These are phyloP conservation scores for Cryptosporidium sp. DNA, from an alignment of 169 alveolate species.

Conservation along the genomic window DNA sequence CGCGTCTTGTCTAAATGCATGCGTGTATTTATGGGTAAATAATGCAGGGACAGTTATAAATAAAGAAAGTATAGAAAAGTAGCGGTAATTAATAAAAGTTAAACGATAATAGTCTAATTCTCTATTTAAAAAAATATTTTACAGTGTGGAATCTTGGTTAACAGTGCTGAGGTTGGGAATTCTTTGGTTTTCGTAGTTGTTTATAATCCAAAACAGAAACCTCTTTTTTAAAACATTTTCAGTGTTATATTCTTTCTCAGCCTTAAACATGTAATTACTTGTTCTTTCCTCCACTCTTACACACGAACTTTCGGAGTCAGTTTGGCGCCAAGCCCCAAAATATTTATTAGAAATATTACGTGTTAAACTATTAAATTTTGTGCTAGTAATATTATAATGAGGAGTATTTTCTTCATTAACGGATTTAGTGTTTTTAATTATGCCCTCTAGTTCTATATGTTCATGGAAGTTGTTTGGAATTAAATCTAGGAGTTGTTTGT, in stretches of 20 bases:
- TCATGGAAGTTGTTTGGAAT: neutral
- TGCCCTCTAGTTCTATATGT: neutral
- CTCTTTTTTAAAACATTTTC: conserved; percentile 23
- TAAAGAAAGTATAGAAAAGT: neutral
- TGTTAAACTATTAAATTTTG: neutral
- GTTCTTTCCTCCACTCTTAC: neutral
- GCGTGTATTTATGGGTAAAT: neutral
- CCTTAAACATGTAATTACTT: neutral
- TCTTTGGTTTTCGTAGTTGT: conserved; percentile 24
- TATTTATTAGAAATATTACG: neutral
- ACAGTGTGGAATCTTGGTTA: neutral
- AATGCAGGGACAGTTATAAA: neutral
- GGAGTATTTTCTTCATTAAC: neutral
- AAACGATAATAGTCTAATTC: neutral
- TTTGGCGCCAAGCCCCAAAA: neutral
- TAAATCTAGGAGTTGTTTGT: neutral
- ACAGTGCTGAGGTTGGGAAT: neutral
- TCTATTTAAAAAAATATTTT: neutral
- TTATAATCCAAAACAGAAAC: conserved; percentile 29
- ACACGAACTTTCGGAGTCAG: neutral
- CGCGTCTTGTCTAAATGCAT: neutral
- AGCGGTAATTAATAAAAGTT: neutral
- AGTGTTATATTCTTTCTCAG: neutral
- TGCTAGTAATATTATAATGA: neutral
- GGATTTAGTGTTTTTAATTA: neutral